Evolutionary conservation across 2,329 filamentous ascomycete species (phyloP).

Genomic region (Colletotrichum sp.): DNA sequence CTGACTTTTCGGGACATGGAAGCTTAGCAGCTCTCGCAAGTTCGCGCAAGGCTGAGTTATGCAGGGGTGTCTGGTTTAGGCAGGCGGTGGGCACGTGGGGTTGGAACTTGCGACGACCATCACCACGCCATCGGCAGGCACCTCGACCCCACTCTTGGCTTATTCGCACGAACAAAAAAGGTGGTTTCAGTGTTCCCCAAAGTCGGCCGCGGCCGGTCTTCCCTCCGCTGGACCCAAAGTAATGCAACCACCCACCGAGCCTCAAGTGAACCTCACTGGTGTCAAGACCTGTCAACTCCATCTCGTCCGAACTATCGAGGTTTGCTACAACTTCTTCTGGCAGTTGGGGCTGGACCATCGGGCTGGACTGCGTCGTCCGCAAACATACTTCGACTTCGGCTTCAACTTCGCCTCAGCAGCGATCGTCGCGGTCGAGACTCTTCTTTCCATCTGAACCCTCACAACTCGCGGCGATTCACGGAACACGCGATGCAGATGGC

Average conservation of each 20-base stretch:
- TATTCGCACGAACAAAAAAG: background rate
- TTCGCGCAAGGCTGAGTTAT: constrained; percentile 20
- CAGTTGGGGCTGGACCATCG: background rate
- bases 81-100: constrained; percentile 14
- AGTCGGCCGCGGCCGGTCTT: background rate
- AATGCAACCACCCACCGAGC: background rate
- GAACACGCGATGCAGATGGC: background rate
- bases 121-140: background rate
- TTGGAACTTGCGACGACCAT: background rate
- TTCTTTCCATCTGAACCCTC: background rate
- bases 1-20: constrained; percentile 9
- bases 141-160: background rate
- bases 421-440: background rate
- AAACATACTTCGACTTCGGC: background rate
- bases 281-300: background rate
- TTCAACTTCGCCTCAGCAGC: background rate
- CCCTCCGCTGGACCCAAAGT: background rate
- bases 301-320: background rate
- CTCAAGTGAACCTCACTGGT: background rate
- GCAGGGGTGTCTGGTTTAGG: constrained; percentile 16
- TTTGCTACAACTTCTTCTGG: background rate
- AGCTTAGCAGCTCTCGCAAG: constrained; percentile 10
- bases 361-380: background rate
- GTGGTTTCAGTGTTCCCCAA: background rate
- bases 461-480: background rate